Conservation (phyloP, 768 basidiomycete species). For the Trametes cubensis region DNA sequence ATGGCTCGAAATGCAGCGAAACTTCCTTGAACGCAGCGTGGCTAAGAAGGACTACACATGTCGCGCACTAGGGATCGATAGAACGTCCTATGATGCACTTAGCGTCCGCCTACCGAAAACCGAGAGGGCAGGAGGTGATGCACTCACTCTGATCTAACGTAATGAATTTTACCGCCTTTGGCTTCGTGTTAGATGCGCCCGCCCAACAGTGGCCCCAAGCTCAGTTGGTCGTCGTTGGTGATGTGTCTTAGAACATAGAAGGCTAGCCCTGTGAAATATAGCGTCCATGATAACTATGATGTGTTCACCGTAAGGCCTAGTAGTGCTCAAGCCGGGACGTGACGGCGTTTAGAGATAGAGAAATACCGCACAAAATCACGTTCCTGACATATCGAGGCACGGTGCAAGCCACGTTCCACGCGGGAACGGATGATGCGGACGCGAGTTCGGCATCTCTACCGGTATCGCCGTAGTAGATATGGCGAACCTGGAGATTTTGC, state of each 20-base stretch:
- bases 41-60: background rate
- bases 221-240: background rate
- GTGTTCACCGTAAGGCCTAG: background rate
- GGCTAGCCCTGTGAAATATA: background rate
- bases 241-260: background rate
- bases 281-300: background rate
- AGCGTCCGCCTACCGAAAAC: background rate
- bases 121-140: conserved; percentile 5
- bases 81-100: conserved; percentile 5
- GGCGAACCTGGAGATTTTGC: background rate
- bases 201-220: too few species aligned
- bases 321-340: background rate
- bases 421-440: conserved; percentile 5
- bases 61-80: background rate
- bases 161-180: background rate
- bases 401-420: background rate
- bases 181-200: background rate
- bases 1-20: too few species aligned
- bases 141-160: conserved; percentile 1
- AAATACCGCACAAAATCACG: background rate
- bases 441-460: background rate
- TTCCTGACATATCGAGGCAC: background rate
- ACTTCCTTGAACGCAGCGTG: background rate
- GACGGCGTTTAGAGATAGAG: background rate
- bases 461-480: background rate